phyloP scores from a whole-genome alignment of 176 grass and related monocot genomes.

The Bothriochloa decipiens region DNA sequence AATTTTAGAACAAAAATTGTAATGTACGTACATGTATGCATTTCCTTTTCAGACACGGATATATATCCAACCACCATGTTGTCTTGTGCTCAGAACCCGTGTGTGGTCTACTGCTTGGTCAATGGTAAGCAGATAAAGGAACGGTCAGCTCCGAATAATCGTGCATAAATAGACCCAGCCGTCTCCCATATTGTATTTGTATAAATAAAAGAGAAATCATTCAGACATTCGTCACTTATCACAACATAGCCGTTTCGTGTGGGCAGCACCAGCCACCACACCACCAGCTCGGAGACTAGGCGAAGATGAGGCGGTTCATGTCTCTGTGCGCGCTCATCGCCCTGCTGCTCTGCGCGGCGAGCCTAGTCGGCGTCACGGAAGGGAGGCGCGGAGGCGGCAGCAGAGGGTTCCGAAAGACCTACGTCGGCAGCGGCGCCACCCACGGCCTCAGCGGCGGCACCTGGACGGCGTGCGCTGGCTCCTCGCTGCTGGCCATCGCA shows the following conservation, averaged over 20 bases:
- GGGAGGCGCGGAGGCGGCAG: not conserved
- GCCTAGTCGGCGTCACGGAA: constrained; percentile 32
- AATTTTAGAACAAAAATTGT: no score
- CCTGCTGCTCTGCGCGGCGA: constrained; percentile 24
- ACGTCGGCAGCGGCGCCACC: not conserved
- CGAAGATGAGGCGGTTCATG: constrained; percentile 4
- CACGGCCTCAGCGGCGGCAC: constrained; percentile 37
- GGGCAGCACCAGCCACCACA: not conserved
- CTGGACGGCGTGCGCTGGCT: constrained; percentile 35
- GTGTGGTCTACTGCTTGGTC: no score
- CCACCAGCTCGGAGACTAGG: no score
- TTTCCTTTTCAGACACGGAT: no score
- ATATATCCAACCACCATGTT: no score
- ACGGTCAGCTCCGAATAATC: no score
- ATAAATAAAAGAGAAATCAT: not conserved
- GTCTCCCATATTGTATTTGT: no score
- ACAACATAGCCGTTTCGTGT: not conserved
- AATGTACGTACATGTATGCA: no score
- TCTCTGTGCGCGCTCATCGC: constrained; percentile 4
- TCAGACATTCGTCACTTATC: not conserved
- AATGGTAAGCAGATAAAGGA: no score
- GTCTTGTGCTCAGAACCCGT: no score
- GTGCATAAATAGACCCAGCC: no score
- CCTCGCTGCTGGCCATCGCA: constrained; percentile 18
- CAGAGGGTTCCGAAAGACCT: not conserved